These are phyloP conservation scores for Litsea cubeba DNA, from an alignment of 164 flowering plant species.

Conservation along the genomic window DNA sequence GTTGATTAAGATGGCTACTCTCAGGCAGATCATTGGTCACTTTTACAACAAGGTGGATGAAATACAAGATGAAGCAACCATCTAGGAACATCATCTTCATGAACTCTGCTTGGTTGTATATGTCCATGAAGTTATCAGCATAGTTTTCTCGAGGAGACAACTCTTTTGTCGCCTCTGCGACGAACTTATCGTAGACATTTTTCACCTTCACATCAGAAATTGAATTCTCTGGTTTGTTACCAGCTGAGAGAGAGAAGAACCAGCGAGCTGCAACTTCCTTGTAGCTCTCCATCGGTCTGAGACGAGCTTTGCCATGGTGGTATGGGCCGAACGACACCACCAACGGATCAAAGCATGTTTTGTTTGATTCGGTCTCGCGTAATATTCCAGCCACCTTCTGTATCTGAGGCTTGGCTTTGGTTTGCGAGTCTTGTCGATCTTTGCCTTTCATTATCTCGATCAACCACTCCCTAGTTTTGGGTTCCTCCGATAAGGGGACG, in stretches of 20 bases:
- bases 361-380: background rate
- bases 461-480: background rate
- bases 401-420: background rate
- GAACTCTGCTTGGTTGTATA: background rate
- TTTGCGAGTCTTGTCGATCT: background rate
- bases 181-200: background rate
- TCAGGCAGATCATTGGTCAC: background rate
- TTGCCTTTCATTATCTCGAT: background rate
- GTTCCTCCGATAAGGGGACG: no score
- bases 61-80: constrained; percentile 18
- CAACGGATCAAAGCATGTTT: constrained; percentile 1
- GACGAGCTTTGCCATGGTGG: constrained; percentile 11
- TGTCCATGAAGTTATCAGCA: background rate
- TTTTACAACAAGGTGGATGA: background rate
- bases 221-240: background rate
- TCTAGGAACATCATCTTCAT: constrained; percentile 19
- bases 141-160: background rate
- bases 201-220: background rate
- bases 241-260: no score
- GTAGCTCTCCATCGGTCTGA: constrained; percentile 15
- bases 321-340: constrained; percentile 22
- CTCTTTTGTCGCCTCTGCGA: background rate
- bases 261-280: constrained; percentile 8
- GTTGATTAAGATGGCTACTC: background rate
- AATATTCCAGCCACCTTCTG: background rate